Percentiles rank a stretch among this genome's conserved stretches.
Evolutionary conservation across 2,329 filamentous ascomycete species (phyloP).

Genomic region (Thermochaetoides dissita): DNA sequence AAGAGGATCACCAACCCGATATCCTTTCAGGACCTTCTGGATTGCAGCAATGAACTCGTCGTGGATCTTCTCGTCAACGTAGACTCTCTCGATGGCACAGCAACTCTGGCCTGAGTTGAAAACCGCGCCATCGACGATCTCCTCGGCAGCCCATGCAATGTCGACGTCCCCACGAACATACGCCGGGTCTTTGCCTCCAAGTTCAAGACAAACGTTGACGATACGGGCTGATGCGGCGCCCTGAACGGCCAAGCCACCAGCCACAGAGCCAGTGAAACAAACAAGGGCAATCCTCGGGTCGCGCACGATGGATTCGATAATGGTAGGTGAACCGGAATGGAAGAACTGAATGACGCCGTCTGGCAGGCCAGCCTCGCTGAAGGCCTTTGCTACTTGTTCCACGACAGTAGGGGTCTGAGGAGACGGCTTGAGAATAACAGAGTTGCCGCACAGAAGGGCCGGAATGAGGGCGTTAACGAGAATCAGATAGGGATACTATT

Average conservation of each 20-base stretch:
- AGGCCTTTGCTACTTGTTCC: slow-evolving; percentile 67
- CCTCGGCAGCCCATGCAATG: slow-evolving; percentile 76
- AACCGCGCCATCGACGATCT: slow-evolving; percentile 89
- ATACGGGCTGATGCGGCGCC: slow-evolving; percentile 71
- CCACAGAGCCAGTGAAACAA: slow-evolving; percentile 89
- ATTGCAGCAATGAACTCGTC: slow-evolving; percentile 68
- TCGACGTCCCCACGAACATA: slow-evolving; percentile 81
- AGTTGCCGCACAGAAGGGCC: slow-evolving; percentile 79
- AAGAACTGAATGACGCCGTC: slow-evolving; percentile 80
- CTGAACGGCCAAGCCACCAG: slow-evolving; percentile 74
- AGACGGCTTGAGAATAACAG: slow-evolving; percentile 85
- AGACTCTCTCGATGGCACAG: slow-evolving; percentile 83
- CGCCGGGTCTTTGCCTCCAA: slow-evolving; percentile 89
- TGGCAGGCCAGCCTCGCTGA: slow-evolving; percentile 68
- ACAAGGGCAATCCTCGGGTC: slow-evolving; percentile 65
- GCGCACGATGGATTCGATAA: slow-evolving; percentile 66
- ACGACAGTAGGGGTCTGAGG: slow-evolving; percentile 88
- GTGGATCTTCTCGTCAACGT: slow-evolving; percentile 74
- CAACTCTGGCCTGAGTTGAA: slow-evolving; percentile 99
- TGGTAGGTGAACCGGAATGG: slow-evolving; percentile 66
- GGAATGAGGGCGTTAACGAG: slow-evolving; percentile 86
- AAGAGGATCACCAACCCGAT: slow-evolving; percentile 79
- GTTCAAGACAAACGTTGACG: slow-evolving; percentile 74
- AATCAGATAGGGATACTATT: slow-evolving; percentile 83
- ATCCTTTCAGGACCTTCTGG: slow-evolving; percentile 65